Conservation (phyloP, 306 rosid species). For the Corylus americana region DNA sequence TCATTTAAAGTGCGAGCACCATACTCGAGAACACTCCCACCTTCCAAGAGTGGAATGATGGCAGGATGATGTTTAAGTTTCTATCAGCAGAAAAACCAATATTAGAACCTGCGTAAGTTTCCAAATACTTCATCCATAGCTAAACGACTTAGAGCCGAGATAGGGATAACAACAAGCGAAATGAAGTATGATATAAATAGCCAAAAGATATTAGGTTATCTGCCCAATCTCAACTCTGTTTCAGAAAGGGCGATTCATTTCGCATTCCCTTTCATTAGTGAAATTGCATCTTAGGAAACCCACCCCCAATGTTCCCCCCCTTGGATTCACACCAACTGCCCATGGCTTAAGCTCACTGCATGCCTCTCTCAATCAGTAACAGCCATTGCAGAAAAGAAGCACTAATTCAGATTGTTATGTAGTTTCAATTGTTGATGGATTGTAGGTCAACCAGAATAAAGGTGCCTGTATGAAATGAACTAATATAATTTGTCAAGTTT, state of each 20-base stretch:
- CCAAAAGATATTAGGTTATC: conserved; percentile 13
- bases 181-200: conserved; percentile 19
- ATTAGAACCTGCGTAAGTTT: conserved; percentile 14
- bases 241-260: background rate
- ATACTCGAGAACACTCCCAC: conserved; percentile 87
- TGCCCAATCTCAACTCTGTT: conserved; percentile 4
- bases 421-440: background rate
- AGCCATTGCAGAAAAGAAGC: background rate
- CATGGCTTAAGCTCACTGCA: background rate
- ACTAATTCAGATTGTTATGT: background rate
- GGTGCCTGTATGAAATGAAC: background rate
- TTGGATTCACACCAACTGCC: background rate
- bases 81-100: conserved; percentile 37
- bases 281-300: background rate
- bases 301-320: background rate
- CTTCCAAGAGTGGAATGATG: conserved; percentile 71
- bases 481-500: background rate
- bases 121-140: background rate
- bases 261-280: background rate
- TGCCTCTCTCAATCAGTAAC: background rate
- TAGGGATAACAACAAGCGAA: conserved; percentile 14
- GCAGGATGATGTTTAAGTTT: conserved; percentile 90
- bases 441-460: background rate
- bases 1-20: conserved; percentile 98
- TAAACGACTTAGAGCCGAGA: conserved; percentile 13